phyloP scores from a whole-genome alignment of 1,284 basidiomycete species.

The Puccinia horiana region DNA sequence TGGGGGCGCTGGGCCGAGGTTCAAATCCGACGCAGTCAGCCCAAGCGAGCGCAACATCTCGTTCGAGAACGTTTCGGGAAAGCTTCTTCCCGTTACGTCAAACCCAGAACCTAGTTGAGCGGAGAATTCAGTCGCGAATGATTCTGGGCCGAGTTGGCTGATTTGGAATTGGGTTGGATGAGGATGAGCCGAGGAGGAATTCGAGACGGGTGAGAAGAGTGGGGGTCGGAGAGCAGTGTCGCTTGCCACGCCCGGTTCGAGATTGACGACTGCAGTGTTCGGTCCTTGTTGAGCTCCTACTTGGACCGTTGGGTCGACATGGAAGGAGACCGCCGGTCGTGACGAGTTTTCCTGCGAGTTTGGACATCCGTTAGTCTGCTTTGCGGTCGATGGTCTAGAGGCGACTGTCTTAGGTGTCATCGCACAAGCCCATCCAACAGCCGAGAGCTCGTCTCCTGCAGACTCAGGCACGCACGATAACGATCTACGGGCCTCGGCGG shows the following conservation, averaged over 20 bases:
- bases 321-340: neutral
- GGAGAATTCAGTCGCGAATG: neutral
- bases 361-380: neutral
- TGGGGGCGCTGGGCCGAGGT: neutral
- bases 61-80: constrained; percentile 11
- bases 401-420: neutral
- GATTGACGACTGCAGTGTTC: neutral
- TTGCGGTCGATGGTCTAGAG: neutral
- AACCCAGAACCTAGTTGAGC: neutral
- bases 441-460: neutral
- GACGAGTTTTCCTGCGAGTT: neutral
- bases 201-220: neutral
- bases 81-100: constrained; percentile 5
- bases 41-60: constrained; percentile 27
- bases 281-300: constrained; percentile 9
- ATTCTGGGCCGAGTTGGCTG: neutral
- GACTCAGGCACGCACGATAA: constrained; percentile 11
- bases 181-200: neutral
- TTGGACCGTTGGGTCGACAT: neutral
- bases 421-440: neutral
- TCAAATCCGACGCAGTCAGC: neutral
- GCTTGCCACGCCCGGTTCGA: neutral
- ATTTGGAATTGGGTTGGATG: neutral
- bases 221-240: neutral
- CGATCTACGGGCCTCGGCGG: constrained; percentile 4